These are phyloP conservation scores for Trametes sanguinea DNA, from an alignment of 768 basidiomycete species.

Conservation along the genomic window DNA sequence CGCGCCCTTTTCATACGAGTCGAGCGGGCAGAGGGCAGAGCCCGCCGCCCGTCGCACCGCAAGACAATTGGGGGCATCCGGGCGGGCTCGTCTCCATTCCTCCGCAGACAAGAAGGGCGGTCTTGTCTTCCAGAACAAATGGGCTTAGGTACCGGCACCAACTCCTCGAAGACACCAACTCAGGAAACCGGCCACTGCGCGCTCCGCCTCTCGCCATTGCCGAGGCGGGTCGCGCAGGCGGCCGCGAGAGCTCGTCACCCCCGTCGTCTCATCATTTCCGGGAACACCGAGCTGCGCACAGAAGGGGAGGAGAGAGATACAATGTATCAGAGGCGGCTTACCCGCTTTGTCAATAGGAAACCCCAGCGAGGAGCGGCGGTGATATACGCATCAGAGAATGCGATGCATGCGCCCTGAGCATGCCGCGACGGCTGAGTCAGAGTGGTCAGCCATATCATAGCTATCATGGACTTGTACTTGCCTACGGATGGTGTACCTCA, in stretches of 20 bases:
- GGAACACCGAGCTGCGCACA: neutral
- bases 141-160: neutral
- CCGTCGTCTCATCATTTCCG: neutral
- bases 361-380: neutral
- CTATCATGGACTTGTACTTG: neutral
- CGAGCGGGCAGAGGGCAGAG: too few species aligned
- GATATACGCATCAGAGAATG: slow-evolving; percentile 7
- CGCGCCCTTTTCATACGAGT: too few species aligned
- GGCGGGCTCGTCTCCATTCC: neutral
- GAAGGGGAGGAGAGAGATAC: neutral
- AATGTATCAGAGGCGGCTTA: neutral
- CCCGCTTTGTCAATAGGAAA: neutral
- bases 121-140: neutral
- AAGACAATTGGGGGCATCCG: too few species aligned
- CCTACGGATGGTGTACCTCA: too few species aligned
- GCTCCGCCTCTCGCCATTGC: slow-evolving; percentile 8
- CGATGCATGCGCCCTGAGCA: slow-evolving; percentile 3
- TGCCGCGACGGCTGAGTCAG: neutral
- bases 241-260: neutral
- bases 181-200: neutral
- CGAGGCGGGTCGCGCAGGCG: slow-evolving; percentile 2
- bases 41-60: too few species aligned
- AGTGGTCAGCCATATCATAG: neutral
- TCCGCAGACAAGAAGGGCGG: neutral
- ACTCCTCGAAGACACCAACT: neutral